These are phyloP conservation scores for Hapsidospora chrysogenum DNA, from an alignment of 495 filamentous ascomycete species.

Conservation along the genomic window DNA sequence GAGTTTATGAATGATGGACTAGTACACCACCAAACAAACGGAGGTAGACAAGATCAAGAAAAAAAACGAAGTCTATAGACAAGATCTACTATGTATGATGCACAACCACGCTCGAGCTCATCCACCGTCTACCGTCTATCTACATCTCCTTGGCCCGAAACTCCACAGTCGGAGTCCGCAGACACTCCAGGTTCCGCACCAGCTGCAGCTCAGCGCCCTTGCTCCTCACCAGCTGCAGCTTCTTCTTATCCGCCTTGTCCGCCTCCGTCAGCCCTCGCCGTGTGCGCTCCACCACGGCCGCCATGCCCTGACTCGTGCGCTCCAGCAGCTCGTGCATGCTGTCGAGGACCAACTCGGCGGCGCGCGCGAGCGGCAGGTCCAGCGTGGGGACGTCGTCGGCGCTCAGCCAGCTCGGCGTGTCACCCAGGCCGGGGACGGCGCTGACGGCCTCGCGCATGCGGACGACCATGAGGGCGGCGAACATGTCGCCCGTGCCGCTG, in stretches of 20 bases:
- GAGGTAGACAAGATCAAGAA: no score
- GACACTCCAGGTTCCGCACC: constrained; percentile 47
- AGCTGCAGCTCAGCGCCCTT: constrained; percentile 71
- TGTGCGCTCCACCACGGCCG: constrained; percentile 14
- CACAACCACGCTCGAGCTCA: no score
- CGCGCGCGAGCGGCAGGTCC: constrained; percentile 65
- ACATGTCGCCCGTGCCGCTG: constrained; percentile 95
- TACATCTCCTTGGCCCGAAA: constrained; percentile 38
- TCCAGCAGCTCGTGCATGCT: constrained; percentile 80
- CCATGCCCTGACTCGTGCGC: constrained; percentile 53
- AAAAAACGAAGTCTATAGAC: no score
- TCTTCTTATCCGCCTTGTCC: constrained; percentile 37
- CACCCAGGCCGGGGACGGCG: constrained; percentile 19
- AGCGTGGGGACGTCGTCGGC: constrained; percentile 46
- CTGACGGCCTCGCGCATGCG: constrained; percentile 71
- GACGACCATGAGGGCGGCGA: constrained; percentile 76
- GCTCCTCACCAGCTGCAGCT: constrained; percentile 44
- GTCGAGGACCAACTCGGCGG: constrained; percentile 73
- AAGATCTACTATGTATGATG: no score
- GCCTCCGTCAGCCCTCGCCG: constrained; percentile 9
- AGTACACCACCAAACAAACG: no score
- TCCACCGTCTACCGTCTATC: no score
- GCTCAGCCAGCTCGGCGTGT: constrained; percentile 46
- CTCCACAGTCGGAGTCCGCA: constrained; percentile 43
- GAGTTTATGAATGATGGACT: no score